Conservation (phyloP, 2,329 filamentous ascomycete genomes). For the Fusarium equiseti region DNA sequence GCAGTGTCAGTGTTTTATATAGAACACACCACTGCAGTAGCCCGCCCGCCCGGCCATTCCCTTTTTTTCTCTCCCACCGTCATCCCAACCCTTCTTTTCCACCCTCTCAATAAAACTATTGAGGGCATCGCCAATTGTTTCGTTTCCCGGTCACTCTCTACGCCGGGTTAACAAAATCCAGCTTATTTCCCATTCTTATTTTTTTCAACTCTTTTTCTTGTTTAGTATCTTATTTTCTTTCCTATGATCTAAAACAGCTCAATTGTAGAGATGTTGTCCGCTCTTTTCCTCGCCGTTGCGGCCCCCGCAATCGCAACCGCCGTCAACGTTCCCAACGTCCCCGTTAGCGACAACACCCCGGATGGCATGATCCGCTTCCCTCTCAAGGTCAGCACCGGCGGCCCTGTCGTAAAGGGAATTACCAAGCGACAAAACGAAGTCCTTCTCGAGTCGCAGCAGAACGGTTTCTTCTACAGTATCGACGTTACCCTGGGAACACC, state of each 20-base stretch:
- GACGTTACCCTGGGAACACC: conserved; percentile 55
- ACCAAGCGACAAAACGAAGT: conserved; percentile 49
- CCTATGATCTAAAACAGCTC: background rate
- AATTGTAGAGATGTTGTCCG: conserved; percentile 47
- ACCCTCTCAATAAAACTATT: background rate
- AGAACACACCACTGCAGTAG: conserved; percentile 5
- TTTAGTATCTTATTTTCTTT: background rate
- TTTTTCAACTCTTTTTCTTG: background rate
- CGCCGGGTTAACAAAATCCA: conserved; percentile 36
- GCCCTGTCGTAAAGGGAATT: conserved; percentile 45
- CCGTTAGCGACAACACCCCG: conserved; percentile 19
- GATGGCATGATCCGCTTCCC: conserved; percentile 50
- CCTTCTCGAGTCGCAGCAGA: conserved; percentile 43
- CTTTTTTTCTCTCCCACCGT: conserved; percentile 8
- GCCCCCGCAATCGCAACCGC: conserved; percentile 46
- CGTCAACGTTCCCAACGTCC: conserved; percentile 20
- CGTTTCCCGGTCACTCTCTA: conserved; percentile 46
- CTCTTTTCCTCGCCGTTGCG: conserved; percentile 49
- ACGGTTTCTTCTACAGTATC: conserved; percentile 55
- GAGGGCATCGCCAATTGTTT: conserved; percentile 7
- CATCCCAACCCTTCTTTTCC: conserved; percentile 4
- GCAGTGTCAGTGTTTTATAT: conserved; percentile 13
- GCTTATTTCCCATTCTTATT: conserved; percentile 2
- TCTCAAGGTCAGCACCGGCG: conserved; percentile 46
- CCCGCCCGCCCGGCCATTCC: conserved; percentile 3